phyloP scores from a whole-genome alignment of 2,329 filamentous ascomycete genomes.

The Aspergillus sergii region DNA sequence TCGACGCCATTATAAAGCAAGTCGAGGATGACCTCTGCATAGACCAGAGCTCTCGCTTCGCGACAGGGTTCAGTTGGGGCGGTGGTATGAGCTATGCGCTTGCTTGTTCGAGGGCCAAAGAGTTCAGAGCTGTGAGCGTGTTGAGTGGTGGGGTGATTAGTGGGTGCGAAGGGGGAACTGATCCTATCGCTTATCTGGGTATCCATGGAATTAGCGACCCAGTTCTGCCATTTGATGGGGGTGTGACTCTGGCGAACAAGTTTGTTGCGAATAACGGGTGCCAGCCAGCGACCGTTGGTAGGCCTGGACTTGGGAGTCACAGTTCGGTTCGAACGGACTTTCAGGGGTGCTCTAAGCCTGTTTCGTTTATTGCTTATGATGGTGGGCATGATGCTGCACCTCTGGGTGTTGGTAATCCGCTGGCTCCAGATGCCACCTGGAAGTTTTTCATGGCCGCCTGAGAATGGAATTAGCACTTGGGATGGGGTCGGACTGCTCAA shows the following conservation, averaged over 20 bases:
- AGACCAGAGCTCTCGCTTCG: constrained; percentile 45
- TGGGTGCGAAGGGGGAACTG: constrained; percentile 41
- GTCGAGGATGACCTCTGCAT: constrained; percentile 47
- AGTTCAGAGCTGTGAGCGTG: constrained; percentile 26
- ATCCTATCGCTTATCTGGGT: constrained; percentile 44
- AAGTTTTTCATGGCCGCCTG: constrained; percentile 16
- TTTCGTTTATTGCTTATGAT: constrained; percentile 20
- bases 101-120: constrained; percentile 43
- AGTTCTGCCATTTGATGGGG: constrained; percentile 38
- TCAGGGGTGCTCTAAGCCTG: constrained; percentile 15
- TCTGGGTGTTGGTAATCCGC: constrained; percentile 14
- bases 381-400: constrained; percentile 18
- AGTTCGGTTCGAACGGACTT: constrained; percentile 14
- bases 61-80: constrained; percentile 50
- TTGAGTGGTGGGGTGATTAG: constrained; percentile 37
- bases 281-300: constrained; percentile 14
- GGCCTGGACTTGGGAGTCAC: constrained; percentile 9
- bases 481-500: too few species aligned
- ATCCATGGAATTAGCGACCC: constrained; percentile 45
- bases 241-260: constrained; percentile 41
- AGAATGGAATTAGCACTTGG: not conserved
- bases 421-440: constrained; percentile 20
- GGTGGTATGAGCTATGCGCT: constrained; percentile 47
- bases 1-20: constrained; percentile 39
- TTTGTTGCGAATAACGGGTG: constrained; percentile 45